Evolutionary conservation across 1,284 basidiomycete species (phyloP).

Genomic region (Neolentinus lepideus): DNA sequence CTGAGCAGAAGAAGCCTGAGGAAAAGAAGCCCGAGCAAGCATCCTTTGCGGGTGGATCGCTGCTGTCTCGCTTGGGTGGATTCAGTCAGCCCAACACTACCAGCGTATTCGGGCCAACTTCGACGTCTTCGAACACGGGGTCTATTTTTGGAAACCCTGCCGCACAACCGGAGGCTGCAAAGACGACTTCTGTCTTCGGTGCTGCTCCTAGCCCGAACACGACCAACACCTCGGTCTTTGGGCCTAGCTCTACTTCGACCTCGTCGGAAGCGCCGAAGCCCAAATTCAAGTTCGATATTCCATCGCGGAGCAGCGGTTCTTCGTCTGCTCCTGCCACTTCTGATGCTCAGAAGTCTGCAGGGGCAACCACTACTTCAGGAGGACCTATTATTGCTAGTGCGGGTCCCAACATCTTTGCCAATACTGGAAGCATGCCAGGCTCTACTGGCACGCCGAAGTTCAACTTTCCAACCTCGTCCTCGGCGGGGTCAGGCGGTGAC

Average conservation of each 20-base stretch:
- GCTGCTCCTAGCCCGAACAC: background rate
- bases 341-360: background rate
- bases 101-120: background rate
- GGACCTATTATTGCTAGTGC: background rate
- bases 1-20: constrained; percentile 10
- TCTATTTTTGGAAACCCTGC: background rate
- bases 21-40: constrained; percentile 2
- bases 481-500: constrained; percentile 2
- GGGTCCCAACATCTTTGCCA: background rate
- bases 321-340: constrained; percentile 5
- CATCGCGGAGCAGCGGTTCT: constrained; percentile 7
- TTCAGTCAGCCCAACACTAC: constrained; percentile 11
- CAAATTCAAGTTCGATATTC: constrained; percentile 25
- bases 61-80: constrained; percentile 15
- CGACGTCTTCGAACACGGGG: background rate
- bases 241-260: constrained; percentile 1
- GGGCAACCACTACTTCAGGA: background rate
- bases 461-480: constrained; percentile 3
- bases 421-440: background rate
- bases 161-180: background rate
- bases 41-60: constrained; percentile 10
- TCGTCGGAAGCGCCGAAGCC: constrained; percentile 9
- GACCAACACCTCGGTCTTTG: constrained; percentile 5
- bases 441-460: constrained; percentile 4
- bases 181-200: background rate